Percentiles rank a stretch among this genome's conserved stretches.
phyloP scores from a whole-genome alignment of 305 asterid genomes.

The Vinca major region DNA sequence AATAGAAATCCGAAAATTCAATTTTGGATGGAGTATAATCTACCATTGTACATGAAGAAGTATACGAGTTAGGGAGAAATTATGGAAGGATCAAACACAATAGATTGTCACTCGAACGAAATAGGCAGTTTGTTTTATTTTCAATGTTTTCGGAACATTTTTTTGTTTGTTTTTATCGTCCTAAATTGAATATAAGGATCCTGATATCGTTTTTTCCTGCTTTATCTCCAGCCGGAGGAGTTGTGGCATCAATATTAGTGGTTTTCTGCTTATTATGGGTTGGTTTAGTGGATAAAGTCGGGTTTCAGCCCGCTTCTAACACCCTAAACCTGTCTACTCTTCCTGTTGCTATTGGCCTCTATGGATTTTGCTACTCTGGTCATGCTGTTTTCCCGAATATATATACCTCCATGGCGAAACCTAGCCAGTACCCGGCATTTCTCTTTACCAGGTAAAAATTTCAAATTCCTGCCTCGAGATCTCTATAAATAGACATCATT shows the following conservation, averaged over 20 bases:
- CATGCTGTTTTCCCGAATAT: slow-evolving; percentile 92
- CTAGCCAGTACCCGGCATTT: slow-evolving; percentile 61
- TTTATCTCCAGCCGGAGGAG: slow-evolving; percentile 71
- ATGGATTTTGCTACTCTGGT: slow-evolving; percentile 88
- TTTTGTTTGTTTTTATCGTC: not conserved
- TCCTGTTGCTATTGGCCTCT: slow-evolving; percentile 89
- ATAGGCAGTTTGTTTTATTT: not conserved
- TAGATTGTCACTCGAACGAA: not conserved
- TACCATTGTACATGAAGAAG: not conserved
- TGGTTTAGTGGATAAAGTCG: slow-evolving; percentile 70
- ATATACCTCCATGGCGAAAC: slow-evolving; percentile 73
- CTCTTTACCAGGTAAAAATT: slow-evolving; percentile 54
- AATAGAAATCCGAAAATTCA: too few relatives aligned
- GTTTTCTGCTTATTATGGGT: slow-evolving; percentile 74
- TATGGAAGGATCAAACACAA: not conserved
- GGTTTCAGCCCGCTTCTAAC: slow-evolving; percentile 38
- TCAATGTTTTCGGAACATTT: not conserved
- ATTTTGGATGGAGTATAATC: not conserved
- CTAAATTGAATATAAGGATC: not conserved
- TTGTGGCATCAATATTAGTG: slow-evolving; percentile 72
- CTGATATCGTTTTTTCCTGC: slow-evolving; percentile 3
- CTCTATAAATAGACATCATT: too few relatives aligned
- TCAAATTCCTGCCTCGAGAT: not conserved
- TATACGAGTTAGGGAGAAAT: not conserved
- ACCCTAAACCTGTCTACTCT: slow-evolving; percentile 62